Percentiles rank a stretch among this genome's conserved stretches.
phyloP scores from a whole-genome alignment of 768 basidiomycete species.

The Sarcodon aspratus region DNA sequence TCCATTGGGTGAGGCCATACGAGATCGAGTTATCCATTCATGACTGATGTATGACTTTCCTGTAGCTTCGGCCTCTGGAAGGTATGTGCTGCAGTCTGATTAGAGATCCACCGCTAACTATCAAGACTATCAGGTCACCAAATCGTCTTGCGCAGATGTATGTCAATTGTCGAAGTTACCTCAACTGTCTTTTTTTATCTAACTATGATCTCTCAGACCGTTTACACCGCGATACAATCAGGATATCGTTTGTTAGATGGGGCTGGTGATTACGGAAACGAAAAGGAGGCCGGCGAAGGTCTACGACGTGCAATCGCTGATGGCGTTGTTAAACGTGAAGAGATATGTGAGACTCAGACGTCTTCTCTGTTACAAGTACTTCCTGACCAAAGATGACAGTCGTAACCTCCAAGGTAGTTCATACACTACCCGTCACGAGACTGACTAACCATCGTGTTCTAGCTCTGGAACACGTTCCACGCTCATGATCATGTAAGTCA shows the following conservation, averaged over 20 bases:
- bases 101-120: not conserved
- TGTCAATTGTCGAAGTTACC: constrained; percentile 6
- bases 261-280: constrained; percentile 83
- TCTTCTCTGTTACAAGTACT: not conserved
- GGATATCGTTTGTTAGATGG: constrained; percentile 85
- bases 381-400: constrained; percentile 25
- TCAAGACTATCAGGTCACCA: constrained; percentile 34
- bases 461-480: constrained; percentile 90
- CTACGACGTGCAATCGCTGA: constrained; percentile 68
- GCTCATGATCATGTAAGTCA: constrained; percentile 55
- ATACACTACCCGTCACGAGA: not conserved
- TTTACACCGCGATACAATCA: constrained; percentile 76
- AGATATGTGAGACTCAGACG: constrained; percentile 49
- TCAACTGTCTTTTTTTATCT: not conserved
- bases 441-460: constrained; percentile 1
- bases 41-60: not conserved
- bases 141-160: constrained; percentile 48
- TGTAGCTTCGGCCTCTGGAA: constrained; percentile 64
- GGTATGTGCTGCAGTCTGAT: constrained; percentile 21
- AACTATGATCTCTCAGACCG: constrained; percentile 31
- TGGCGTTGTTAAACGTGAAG: constrained; percentile 79
- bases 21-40: constrained; percentile 1
- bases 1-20: constrained; percentile 44
- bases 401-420: constrained; percentile 68
- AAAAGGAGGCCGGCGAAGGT: constrained; percentile 76